Evolutionary conservation across 116 monocot genomes (phyloP).

Genomic region (Posidonia oceanica): DNA sequence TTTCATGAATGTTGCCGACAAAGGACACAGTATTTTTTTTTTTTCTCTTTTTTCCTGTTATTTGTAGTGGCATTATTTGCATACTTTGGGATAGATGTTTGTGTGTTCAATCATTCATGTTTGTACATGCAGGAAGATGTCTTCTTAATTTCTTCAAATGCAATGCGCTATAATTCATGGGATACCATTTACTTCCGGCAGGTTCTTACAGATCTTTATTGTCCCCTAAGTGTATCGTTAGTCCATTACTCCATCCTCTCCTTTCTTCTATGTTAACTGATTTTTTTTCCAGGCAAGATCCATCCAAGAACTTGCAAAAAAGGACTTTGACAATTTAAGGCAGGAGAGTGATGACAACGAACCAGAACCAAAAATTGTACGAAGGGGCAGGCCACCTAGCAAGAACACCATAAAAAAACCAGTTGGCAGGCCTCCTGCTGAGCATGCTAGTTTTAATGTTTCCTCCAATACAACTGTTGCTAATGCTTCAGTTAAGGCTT

Average conservation of each 20-base stretch:
- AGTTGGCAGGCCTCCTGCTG: conserved; percentile 15
- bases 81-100: not conserved
- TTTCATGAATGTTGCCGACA: no score
- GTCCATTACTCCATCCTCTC: not conserved
- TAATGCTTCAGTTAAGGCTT: conserved; percentile 12
- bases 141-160: conserved; percentile 60
- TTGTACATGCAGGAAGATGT: conserved; percentile 54
- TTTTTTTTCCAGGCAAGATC: conserved; percentile 36
- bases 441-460: conserved; percentile 10
- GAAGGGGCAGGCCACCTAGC: conserved; percentile 22
- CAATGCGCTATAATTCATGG: conserved; percentile 79
- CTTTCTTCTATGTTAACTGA: not conserved
- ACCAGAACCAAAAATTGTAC: conserved; percentile 14
- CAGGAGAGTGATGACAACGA: conserved; percentile 30
- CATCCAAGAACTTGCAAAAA: conserved; percentile 66
- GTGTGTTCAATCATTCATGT: not conserved
- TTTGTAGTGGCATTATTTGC: no score
- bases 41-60: no score
- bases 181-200: conserved; percentile 78
- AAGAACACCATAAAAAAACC: conserved; percentile 16
- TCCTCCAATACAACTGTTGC: conserved; percentile 40
- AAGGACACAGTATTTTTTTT: no score
- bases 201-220: conserved; percentile 16
- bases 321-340: conserved; percentile 55
- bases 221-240: no score